phyloP scores from a whole-genome alignment of 2,329 filamentous ascomycete genomes.

The Fusarium palustre region DNA sequence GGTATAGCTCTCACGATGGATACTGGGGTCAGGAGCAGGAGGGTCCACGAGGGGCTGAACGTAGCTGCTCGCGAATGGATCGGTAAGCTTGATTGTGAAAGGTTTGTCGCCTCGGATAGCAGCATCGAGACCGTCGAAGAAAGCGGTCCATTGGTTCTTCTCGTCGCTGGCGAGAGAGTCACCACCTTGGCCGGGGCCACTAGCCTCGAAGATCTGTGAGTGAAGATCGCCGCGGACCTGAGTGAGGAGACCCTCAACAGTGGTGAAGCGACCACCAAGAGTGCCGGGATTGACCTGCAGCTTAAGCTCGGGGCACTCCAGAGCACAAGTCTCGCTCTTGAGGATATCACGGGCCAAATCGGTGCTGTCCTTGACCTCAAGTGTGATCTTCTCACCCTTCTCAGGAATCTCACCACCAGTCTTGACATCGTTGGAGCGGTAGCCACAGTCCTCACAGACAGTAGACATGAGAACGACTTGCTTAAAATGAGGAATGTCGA shows the following conservation, averaged over 20 bases:
- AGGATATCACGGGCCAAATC: slow-evolving; percentile 94
- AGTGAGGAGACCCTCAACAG: slow-evolving; percentile 91
- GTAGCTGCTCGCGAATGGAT: slow-evolving; percentile 92
- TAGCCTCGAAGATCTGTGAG: slow-evolving; percentile 85
- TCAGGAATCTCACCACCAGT: slow-evolving; percentile 93
- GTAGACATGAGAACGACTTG: slow-evolving; percentile 97
- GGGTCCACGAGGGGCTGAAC: slow-evolving; percentile 90
- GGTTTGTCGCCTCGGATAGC: slow-evolving; percentile 84
- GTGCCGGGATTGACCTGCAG: slow-evolving; percentile 93
- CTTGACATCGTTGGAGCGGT: slow-evolving; percentile 97
- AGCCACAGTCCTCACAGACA: slow-evolving; percentile 90
- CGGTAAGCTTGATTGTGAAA: slow-evolving; percentile 85
- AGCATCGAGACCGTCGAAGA: slow-evolving; percentile 80
- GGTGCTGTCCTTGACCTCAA: slow-evolving; percentile 74
- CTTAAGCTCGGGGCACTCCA: slow-evolving; percentile 87
- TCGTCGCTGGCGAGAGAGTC: slow-evolving; percentile 79
- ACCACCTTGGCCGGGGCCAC: slow-evolving; percentile 70
- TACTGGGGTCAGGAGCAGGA: slow-evolving; percentile 76
- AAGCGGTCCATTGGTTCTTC: slow-evolving; percentile 79
- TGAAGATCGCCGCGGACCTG: slow-evolving; percentile 92
- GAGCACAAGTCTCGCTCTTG: slow-evolving; percentile 91
- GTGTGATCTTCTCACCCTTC: slow-evolving; percentile 83
- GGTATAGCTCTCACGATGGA: slow-evolving; percentile 84
- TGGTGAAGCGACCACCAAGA: slow-evolving; percentile 95
- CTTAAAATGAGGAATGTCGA: slow-evolving; percentile 97